Percentiles rank a stretch among this genome's conserved stretches.
Conservation (phyloP, 176 grass and related monocot genomes). For the Aegilops umbellulata region DNA sequence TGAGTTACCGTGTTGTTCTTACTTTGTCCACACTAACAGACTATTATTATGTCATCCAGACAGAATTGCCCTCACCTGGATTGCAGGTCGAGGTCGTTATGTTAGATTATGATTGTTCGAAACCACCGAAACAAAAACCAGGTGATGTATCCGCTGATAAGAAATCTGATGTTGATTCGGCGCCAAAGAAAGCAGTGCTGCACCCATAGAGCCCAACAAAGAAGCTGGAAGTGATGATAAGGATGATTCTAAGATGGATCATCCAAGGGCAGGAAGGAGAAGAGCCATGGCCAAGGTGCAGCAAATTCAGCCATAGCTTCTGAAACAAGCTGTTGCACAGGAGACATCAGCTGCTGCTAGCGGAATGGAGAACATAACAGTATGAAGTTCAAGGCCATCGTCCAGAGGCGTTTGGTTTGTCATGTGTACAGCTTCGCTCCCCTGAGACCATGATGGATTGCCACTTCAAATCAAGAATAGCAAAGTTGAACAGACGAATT, state of each 20-base stretch:
- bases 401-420: neutral
- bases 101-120: constrained; percentile 64
- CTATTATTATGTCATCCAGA: constrained; percentile 44
- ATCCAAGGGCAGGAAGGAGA: constrained; percentile 40
- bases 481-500: neutral
- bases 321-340: constrained; percentile 34
- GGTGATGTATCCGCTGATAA: constrained; percentile 15
- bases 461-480: neutral
- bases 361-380: constrained; percentile 47
- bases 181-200: constrained; percentile 39
- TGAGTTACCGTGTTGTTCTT: neutral
- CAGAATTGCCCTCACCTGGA: constrained; percentile 82
- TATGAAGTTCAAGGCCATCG: constrained; percentile 91
- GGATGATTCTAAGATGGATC: constrained; percentile 77
- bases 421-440: constrained; percentile 39
- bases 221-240: constrained; percentile 55
- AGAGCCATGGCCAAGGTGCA: constrained; percentile 11
- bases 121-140: constrained; percentile 38
- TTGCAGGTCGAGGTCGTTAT: constrained; percentile 89
- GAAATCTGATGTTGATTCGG: constrained; percentile 31
- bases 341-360: constrained; percentile 23
- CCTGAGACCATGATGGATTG: neutral
- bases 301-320: constrained; percentile 39
- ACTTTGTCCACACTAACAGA: neutral
- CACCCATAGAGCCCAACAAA: constrained; percentile 34